Evolutionary conservation across 2,329 filamentous ascomycete genomes (phyloP), one percentile per base, ranked within the genome.

Genomic region (Huntiella abstrusa): DNA sequence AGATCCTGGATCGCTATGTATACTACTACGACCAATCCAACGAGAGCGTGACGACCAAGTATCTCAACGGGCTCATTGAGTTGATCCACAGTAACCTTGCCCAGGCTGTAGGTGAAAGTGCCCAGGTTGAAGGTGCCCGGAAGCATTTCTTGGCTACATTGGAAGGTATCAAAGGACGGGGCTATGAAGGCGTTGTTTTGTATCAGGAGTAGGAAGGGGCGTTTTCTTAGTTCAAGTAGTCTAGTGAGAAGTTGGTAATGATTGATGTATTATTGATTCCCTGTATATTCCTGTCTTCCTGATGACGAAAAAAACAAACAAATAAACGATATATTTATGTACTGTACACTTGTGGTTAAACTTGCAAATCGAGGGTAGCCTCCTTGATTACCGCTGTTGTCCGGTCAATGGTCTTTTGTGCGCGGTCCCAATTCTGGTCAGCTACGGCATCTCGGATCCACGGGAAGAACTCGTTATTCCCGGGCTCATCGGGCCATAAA

Each of bases 21-120:
- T 98, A 98, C 63, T 98, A 96, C 67, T 98, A 95, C 65, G 91
- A 98, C 62, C 88, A 98, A 62, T 85, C 94, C 59, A 98, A 98
- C 62, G 91, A 98, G 64, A 87, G 87, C 53, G 91, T 98, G 35
- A 98, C 91, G 4, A 95, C 82, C 2, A 96, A 96, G 64, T 98
- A 96, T 60, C 73, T 98, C 52, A 98, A 98, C 58, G 91, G 91
- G 3, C 75, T 98, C 43, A 96, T 98, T 58, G 91, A 98, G 64
- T 75, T 98, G 52, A 96, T 98, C 57, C 87, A 98, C 62, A 94
- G 86, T 16, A 98, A 98, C 59, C 71, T 98, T 32, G 80, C 80
- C 53, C 86, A 81, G 48, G 91, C 84, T 58, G 80, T 85, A 58
- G 75, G 80, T 55, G 83, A 91, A 55, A 83, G 82, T 32, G 73